These are phyloP conservation scores for Euptelea pleiosperma DNA, from an alignment of 164 flowering plant species.

Conservation along the genomic window DNA sequence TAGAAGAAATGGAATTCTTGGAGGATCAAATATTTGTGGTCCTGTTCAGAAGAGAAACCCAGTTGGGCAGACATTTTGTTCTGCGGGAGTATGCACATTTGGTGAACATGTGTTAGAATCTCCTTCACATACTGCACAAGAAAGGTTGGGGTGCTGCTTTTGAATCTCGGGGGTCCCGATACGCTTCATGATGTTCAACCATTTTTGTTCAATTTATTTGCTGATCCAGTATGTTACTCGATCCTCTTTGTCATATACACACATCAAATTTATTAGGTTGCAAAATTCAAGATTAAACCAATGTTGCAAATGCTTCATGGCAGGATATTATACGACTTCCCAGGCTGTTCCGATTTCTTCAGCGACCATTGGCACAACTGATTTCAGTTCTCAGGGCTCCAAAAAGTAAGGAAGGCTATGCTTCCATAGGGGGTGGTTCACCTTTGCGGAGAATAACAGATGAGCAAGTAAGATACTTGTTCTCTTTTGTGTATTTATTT, in stretches of 20 bases:
- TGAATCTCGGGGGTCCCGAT: slow-evolving; percentile 82
- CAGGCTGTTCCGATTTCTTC: slow-evolving; percentile 78
- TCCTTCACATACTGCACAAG: slow-evolving; percentile 42
- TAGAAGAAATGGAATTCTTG: slow-evolving; percentile 14
- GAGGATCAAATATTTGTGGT: slow-evolving; percentile 1
- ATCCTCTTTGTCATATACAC: neutral
- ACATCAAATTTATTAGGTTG: neutral
- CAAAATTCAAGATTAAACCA: neutral
- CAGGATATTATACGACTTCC: slow-evolving; percentile 97
- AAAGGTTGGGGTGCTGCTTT: slow-evolving; percentile 82
- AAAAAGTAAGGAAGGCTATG: slow-evolving; percentile 98
- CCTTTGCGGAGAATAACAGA: slow-evolving; percentile 90
- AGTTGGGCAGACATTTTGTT: slow-evolving; percentile 24
- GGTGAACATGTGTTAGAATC: slow-evolving; percentile 26
- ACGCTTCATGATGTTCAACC: slow-evolving; percentile 81
- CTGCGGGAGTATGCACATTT: slow-evolving; percentile 17
- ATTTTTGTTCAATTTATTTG: slow-evolving; percentile 87
- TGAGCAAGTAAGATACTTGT: slow-evolving; percentile 66
- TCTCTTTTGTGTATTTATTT: neutral
- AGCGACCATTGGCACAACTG: slow-evolving; percentile 73
- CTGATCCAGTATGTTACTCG: slow-evolving; percentile 75
- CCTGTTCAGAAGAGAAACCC: slow-evolving; percentile 22
- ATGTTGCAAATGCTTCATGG: slow-evolving; percentile 6
- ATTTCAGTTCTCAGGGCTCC: slow-evolving; percentile 87
- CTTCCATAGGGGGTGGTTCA: slow-evolving; percentile 97